Conservation (phyloP, 352 stramenopile species). For the Phytophthora syringae region DNA sequence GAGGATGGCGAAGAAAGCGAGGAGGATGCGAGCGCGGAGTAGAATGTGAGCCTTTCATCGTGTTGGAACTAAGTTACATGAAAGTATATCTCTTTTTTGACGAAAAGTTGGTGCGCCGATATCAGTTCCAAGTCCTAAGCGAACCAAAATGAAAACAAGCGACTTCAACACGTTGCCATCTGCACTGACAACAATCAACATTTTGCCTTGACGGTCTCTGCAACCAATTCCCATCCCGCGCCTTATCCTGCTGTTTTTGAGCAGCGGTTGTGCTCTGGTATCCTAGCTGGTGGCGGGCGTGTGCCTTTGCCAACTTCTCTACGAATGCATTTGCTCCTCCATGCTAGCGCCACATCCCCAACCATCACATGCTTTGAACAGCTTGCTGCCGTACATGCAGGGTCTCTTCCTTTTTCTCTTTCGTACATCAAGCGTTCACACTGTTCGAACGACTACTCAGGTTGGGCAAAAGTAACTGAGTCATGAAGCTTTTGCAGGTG, state of each 20-base stretch:
- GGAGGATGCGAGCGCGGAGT: conserved; percentile 6
- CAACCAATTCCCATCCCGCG: conserved; percentile 18
- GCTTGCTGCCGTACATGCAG: neutral
- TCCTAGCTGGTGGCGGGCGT: conserved; percentile 11
- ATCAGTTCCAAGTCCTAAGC: too few species aligned
- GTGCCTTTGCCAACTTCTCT: neutral
- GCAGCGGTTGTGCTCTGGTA: neutral
- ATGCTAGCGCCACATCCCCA: conserved; percentile 15
- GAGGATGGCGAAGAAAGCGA: conserved; percentile 16
- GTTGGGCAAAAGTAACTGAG: neutral
- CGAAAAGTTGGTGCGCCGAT: neutral
- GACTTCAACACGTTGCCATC: neutral
- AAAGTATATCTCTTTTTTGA: conserved; percentile 10
- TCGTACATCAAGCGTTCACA: neutral
- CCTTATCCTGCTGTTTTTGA: conserved; percentile 28
- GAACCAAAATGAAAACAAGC: too few species aligned
- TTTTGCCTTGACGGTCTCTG: neutral
- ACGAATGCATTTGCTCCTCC: conserved; percentile 2
- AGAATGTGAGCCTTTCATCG: conserved; percentile 6
- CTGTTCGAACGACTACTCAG: conserved; percentile 6
- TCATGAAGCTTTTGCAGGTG: conserved; percentile 31
- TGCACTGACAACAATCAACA: neutral
- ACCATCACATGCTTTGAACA: neutral
- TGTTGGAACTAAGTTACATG: conserved; percentile 29
- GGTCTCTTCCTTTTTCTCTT: conserved; percentile 12